Evolutionary conservation across 805 yeast genomes (phyloP).

Genomic region (Candida coleopterorum): DNA sequence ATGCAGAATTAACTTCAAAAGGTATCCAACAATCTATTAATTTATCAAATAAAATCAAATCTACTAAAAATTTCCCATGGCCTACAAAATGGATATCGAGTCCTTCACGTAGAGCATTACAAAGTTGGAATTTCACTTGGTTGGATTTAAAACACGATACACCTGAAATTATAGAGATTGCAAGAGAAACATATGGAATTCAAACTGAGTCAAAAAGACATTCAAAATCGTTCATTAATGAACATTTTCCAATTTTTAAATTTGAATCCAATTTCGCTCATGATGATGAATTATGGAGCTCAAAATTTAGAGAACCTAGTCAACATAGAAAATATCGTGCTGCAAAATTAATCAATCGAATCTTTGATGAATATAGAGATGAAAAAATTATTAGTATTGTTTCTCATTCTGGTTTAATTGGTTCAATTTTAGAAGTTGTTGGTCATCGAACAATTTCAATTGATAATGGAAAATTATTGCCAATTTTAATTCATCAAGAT

Average conservation of each 20-base stretch:
- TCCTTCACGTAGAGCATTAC: constrained; percentile 26
- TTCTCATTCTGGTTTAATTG: constrained; percentile 26
- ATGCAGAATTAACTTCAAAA: constrained; percentile 23
- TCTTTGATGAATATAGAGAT: constrained; percentile 18
- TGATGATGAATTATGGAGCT: constrained; percentile 21
- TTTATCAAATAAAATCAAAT: constrained; percentile 12
- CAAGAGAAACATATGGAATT: constrained; percentile 31
- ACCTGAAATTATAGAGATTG: constrained; percentile 23
- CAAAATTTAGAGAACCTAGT: constrained; percentile 19
- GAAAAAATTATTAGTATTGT: constrained; percentile 21
- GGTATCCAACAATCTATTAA: constrained; percentile 17
- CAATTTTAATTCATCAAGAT: constrained; percentile 26
- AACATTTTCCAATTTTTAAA: constrained; percentile 15
- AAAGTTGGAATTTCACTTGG: constrained; percentile 28
- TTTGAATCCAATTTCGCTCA: constrained; percentile 25
- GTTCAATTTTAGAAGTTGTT: constrained; percentile 20
- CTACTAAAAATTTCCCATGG: constrained; percentile 15
- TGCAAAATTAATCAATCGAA: constrained; percentile 20
- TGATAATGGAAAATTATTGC: constrained; percentile 22
- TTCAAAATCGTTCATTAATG: constrained; percentile 15
- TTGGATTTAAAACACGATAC: constrained; percentile 13
- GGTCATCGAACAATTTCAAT: constrained; percentile 21
- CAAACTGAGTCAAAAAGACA: constrained; percentile 28
- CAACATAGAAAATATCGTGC: constrained; percentile 26
- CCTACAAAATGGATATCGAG: constrained; percentile 26